Base-by-base conservation (phyloP, 2,329 filamentous ascomycete genomes). In the Paracoccidioides brasiliensis region DNA sequence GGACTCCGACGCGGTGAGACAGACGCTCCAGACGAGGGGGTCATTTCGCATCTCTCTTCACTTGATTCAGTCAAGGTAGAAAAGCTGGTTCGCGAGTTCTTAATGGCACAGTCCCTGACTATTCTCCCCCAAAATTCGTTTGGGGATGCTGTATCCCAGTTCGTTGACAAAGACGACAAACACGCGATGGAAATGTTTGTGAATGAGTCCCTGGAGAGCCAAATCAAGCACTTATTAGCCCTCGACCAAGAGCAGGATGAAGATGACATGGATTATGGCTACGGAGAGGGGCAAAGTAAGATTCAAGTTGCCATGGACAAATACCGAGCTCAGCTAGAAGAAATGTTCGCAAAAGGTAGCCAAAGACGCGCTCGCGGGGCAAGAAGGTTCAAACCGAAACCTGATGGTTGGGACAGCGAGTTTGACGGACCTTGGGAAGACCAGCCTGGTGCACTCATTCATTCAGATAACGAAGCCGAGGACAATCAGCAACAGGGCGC, bases 101-200 rank as follows among this genome's bases (percentile, higher is more conserved):
- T 98, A 2, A 81, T 81, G 0, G 86, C 88, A 0, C 90, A 97
- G 64, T 90, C 88, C 0, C 80, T 98, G 37, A 95, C 90, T 56
- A 93, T 98, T 51, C 78, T 98, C 0, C 93, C 93, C 0, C 88
- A 95, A 64, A 93, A 90, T 35, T 86, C 86, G 0, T 96, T 98
- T 65, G 87, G 90, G 14, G 90, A 97, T 65, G 93, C 93, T 0
- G 89, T 98, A 4, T 85, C 84, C 49, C 87, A 95, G 58, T 98
- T 93, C 64, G 89, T 98, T 32, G 84, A 90, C 67, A 97, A 97
- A 62, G 89, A 95, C 61, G 93, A 98, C 73, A 95, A 90, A 66
- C 84, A 93, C 63, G 89, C 89, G 2, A 89, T 97, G 83, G 83
- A 90, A 65, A 75, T 83, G 45, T 91, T 91, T 63, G 84, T 91